Evolutionary conservation across 1,284 basidiomycete species (phyloP).

Genomic region (Hymenochaete sp.): DNA sequence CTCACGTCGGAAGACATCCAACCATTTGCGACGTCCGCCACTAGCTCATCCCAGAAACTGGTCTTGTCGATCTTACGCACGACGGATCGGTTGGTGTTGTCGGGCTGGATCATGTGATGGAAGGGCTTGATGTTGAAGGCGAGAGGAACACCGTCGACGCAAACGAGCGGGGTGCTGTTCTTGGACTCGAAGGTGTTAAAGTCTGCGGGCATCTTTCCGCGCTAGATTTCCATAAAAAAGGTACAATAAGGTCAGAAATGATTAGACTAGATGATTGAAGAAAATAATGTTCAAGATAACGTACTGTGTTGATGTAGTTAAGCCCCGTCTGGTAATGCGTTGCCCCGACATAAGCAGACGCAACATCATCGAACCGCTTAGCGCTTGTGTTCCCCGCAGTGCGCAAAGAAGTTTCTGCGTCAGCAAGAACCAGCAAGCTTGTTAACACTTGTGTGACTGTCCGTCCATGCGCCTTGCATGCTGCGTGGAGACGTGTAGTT

Average conservation of each 20-base stretch:
- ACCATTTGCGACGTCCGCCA: background rate
- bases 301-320: background rate
- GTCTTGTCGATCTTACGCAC: background rate
- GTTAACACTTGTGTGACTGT: conserved; percentile 1
- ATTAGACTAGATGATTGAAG: no score
- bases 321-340: background rate
- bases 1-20: background rate
- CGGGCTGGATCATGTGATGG: background rate
- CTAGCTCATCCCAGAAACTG: conserved; percentile 1
- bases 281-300: no score
- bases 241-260: background rate
- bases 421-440: background rate
- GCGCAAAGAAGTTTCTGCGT: background rate
- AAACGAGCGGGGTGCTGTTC: background rate
- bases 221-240: background rate
- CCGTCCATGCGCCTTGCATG: conserved; percentile 1
- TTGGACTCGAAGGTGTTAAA: background rate
- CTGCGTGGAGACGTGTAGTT: conserved; percentile 2
- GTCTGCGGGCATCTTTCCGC: background rate
- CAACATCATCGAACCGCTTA: background rate
- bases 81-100: background rate
- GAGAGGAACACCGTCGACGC: background rate
- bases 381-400: background rate
- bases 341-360: background rate
- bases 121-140: background rate